Conservation (phyloP, 331 rosid genomes). For the Acacia concinna region DNA sequence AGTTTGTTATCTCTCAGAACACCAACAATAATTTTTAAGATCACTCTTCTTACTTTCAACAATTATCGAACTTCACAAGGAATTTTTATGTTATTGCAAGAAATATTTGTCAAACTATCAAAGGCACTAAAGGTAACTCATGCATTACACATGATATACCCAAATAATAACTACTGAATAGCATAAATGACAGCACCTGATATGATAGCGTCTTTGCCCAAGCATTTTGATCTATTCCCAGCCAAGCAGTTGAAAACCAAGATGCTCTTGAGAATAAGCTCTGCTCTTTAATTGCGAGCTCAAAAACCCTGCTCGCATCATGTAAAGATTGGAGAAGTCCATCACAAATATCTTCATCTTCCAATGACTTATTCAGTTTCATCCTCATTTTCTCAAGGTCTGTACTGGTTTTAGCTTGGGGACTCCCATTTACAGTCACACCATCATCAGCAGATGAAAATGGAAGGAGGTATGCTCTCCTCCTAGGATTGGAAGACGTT, state of each 20-base stretch:
- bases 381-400: slow-evolving; percentile 69
- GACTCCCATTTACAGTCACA: slow-evolving; percentile 76
- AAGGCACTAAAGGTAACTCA: slow-evolving; percentile 7
- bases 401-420: slow-evolving; percentile 59
- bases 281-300: slow-evolving; percentile 79
- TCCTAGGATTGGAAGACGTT: slow-evolving; percentile 45
- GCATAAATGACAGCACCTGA: slow-evolving; percentile 58
- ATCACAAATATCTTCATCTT: slow-evolving; percentile 63
- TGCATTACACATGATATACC: slow-evolving; percentile 13
- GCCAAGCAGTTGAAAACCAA: slow-evolving; percentile 90
- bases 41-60: background rate
- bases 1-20: slow-evolving; percentile 21
- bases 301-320: slow-evolving; percentile 92
- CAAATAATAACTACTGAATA: slow-evolving; percentile 9
- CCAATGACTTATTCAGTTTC: slow-evolving; percentile 66
- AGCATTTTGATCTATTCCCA: slow-evolving; percentile 83
- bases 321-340: slow-evolving; percentile 84
- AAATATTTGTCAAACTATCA: slow-evolving; percentile 21
- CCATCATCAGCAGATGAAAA: slow-evolving; percentile 79
- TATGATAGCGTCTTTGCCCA: slow-evolving; percentile 83
- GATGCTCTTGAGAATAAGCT: slow-evolving; percentile 49
- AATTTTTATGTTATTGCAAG: slow-evolving; percentile 14
- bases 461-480: slow-evolving; percentile 39
- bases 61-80: background rate
- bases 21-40: slow-evolving; percentile 14